Conservation (phyloP, 768 basidiomycete species). For the Coprinopsis cinerea region DNA sequence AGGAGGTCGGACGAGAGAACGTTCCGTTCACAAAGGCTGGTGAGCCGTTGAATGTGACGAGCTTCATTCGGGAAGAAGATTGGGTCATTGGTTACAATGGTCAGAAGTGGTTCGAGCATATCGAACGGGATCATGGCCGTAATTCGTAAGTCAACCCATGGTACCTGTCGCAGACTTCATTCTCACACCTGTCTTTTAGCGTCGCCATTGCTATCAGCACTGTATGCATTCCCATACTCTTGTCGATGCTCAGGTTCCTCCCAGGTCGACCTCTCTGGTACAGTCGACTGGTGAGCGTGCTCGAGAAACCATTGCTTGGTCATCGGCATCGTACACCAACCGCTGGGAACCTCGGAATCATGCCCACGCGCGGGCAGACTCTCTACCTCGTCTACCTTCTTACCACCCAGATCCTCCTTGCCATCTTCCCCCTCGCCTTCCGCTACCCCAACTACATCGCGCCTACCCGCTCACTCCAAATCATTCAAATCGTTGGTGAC, state of each 20-base stretch:
- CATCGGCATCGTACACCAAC: constrained; percentile 4
- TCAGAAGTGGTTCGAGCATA: constrained; percentile 2
- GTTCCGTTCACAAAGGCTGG: neutral
- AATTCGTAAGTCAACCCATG: neutral
- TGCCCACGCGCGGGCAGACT: constrained; percentile 11
- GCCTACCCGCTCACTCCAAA: too few relatives aligned
- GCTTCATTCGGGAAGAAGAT: constrained; percentile 3
- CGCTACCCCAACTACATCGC: too few relatives aligned
- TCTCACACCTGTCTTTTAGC: neutral
- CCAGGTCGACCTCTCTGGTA: constrained; percentile 10
- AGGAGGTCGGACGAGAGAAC: constrained; percentile 3
- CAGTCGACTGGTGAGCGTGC: constrained; percentile 6
- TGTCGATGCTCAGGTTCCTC: constrained; percentile 10
- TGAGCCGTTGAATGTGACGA: constrained; percentile 9
- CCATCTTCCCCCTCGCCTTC: constrained; percentile 9
- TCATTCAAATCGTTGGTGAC: too few relatives aligned
- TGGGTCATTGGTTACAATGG: neutral
- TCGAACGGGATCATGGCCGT: too few relatives aligned
- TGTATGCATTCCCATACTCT: constrained; percentile 8
- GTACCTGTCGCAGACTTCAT: too few relatives aligned
- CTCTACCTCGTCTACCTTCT: constrained; percentile 11
- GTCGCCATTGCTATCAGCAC: constrained; percentile 7
- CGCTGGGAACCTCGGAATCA: constrained; percentile 3
- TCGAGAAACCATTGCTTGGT: constrained; percentile 7
- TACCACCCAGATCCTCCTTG: constrained; percentile 8